phyloP scores from a whole-genome alignment of 139 green algal species.

The Astrephomene gubernaculifera region DNA sequence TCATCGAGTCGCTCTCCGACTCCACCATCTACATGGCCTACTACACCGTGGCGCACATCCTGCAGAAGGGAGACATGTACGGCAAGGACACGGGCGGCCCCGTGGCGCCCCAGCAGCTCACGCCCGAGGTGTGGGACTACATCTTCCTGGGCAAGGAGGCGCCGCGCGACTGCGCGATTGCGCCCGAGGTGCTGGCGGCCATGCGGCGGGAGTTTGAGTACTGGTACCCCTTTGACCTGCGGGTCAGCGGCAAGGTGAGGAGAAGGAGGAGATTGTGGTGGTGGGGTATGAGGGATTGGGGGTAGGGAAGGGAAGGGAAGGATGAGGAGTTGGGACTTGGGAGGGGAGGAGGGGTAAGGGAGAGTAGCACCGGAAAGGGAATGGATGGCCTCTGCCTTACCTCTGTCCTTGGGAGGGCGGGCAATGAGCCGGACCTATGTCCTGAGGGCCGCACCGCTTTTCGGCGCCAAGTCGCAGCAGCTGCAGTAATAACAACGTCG shows the following conservation, averaged over 20 bases:
- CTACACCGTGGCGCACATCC: constrained; percentile 94
- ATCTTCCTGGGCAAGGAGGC: constrained; percentile 83
- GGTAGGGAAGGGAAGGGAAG: not conserved
- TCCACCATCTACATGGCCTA: constrained; percentile 99
- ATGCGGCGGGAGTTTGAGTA: constrained; percentile 95
- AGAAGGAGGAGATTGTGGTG: not conserved
- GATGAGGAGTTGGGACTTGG: not conserved
- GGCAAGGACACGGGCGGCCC: constrained; percentile 58
- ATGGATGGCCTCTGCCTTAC: too few relatives aligned
- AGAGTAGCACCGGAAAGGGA: too few relatives aligned
- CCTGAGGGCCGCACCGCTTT: too few relatives aligned
- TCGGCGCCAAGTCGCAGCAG: too few relatives aligned
- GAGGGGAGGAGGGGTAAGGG: not conserved
- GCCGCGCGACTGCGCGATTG: constrained; percentile 73
- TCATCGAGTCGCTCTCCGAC: constrained; percentile 98
- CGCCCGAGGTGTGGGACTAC: constrained; percentile 93
- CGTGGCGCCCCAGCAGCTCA: constrained; percentile 87
- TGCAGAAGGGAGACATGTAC: constrained; percentile 94
- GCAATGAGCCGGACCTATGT: too few relatives aligned
- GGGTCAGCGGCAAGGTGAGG: constrained; percentile 71
- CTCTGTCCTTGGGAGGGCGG: too few relatives aligned
- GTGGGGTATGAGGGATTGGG: not conserved
- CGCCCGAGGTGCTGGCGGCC: constrained; percentile 62
- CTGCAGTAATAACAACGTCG: too few relatives aligned
- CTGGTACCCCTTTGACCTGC: constrained; percentile 99